phyloP scores from a whole-genome alignment of 208 protist genomes.

The Balamuthia mandrillaris region DNA sequence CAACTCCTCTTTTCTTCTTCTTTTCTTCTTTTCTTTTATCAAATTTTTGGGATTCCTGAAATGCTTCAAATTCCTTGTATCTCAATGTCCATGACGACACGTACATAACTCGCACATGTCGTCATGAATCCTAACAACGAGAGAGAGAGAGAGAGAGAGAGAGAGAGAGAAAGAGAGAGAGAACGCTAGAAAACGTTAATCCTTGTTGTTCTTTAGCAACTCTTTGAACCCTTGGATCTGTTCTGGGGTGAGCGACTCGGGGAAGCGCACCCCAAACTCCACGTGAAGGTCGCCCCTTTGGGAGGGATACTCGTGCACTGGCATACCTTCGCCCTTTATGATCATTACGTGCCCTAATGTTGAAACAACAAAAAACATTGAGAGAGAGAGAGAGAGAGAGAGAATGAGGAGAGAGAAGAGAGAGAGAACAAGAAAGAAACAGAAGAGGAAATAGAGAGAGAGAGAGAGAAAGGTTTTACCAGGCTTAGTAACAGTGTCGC shows the following conservation, averaged over 20 bases:
- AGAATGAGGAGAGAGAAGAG: not conserved
- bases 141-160: too few species aligned
- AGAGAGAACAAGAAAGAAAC: not conserved
- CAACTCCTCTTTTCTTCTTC: too few species aligned
- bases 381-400: not conserved
- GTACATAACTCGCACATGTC: too few species aligned
- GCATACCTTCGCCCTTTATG: conserved; percentile 85
- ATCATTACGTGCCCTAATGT: conserved; percentile 62
- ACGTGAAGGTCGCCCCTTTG: conserved; percentile 85
- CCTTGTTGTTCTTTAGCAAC: too few species aligned
- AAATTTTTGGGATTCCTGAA: too few species aligned
- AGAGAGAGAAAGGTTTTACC: not conserved
- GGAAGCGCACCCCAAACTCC: conserved; percentile 76
- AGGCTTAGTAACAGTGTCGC: conserved; percentile 50
- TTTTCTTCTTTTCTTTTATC: too few species aligned
- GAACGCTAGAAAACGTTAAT: too few species aligned
- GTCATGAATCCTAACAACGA: too few species aligned
- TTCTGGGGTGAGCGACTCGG: conserved; percentile 48
- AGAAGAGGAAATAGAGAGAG: not conserved
- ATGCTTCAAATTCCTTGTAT: too few species aligned
- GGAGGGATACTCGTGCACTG: conserved; percentile 76
- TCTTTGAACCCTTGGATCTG: conserved; percentile 45
- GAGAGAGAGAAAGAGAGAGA: too few species aligned
- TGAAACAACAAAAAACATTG: not conserved
- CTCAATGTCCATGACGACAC: too few species aligned